Evolutionary conservation across 2,329 filamentous ascomycete genomes (phyloP).

Genomic region (Nemania abortiva): DNA sequence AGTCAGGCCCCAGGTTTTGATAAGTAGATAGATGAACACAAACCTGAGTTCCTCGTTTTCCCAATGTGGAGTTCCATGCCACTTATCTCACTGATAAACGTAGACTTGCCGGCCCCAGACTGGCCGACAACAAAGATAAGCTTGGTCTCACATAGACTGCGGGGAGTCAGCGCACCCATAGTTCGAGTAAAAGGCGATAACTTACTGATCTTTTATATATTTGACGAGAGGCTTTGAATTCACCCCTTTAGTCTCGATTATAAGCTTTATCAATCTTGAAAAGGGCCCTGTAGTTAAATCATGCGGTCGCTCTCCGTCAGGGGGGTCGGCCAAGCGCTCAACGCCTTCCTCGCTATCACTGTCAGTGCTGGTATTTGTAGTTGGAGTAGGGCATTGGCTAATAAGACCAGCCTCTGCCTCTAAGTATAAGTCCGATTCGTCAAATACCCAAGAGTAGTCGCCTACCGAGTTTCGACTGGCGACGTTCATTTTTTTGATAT

Average conservation of each 20-base stretch:
- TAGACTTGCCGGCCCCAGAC: slow-evolving; percentile 2
- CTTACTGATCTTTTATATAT: not conserved
- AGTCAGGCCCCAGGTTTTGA: not conserved
- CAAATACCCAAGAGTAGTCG: no score
- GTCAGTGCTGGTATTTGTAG: not conserved
- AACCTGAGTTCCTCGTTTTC: slow-evolving; percentile 11
- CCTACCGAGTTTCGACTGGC: no score
- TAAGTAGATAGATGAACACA: not conserved
- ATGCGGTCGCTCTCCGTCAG: not conserved
- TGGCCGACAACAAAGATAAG: slow-evolving; percentile 16
- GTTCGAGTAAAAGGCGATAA: not conserved
- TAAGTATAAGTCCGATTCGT: no score
- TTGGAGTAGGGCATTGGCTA: not conserved
- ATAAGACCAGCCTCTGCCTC: not conserved
- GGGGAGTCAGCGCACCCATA: not conserved
- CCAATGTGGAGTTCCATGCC: not conserved
- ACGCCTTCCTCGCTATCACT: not conserved
- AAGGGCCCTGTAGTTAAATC: not conserved
- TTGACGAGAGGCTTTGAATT: not conserved
- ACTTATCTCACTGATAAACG: not conserved
- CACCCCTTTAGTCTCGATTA: not conserved
- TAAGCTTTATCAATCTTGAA: not conserved
- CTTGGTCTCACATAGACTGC: slow-evolving; percentile 8
- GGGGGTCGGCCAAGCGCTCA: not conserved
- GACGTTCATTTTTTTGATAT: no score